Percentiles rank a stretch among this genome's conserved stretches.
phyloP scores from a whole-genome alignment of 805 yeast genomes.

The Lipomyces lipofer region DNA sequence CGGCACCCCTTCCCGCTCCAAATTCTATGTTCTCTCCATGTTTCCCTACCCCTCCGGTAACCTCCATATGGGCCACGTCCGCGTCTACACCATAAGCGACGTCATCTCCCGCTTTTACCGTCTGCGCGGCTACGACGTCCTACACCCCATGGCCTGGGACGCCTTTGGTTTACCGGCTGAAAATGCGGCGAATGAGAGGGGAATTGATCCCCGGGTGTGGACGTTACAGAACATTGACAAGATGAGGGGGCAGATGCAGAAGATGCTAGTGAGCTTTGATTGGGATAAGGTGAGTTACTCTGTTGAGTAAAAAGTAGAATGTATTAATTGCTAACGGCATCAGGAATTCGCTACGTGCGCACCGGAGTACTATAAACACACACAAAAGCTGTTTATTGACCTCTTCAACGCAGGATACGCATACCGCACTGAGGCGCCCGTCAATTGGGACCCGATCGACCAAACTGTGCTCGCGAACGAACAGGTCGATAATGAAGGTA shows the following conservation, averaged over 20 bases:
- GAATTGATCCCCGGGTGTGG: conserved; percentile 79
- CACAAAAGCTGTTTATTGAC: conserved; percentile 80
- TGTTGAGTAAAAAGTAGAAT: too few relatives aligned
- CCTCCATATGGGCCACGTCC: conserved; percentile 88
- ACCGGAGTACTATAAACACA: conserved; percentile 88
- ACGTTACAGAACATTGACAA: conserved; percentile 74
- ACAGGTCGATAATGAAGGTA: conserved; percentile 88
- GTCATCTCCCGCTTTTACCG: conserved; percentile 75
- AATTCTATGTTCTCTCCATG: conserved; percentile 69
- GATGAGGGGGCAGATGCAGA: conserved; percentile 80
- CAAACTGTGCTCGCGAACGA: conserved; percentile 94
- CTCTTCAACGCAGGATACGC: conserved; percentile 77
- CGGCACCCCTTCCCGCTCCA: conserved; percentile 20
- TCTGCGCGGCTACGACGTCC: conserved; percentile 71
- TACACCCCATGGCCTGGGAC: conserved; percentile 99
- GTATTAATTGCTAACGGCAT: background rate
- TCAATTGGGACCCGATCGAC: conserved; percentile 98
- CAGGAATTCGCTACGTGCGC: conserved; percentile 82
- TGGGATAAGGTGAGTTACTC: conserved; percentile 58
- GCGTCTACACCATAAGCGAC: conserved; percentile 92
- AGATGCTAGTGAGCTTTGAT: conserved; percentile 83
- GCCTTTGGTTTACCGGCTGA: conserved; percentile 98
- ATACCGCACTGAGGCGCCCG: conserved; percentile 80
- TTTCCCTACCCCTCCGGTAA: conserved; percentile 96
- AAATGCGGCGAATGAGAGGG: conserved; percentile 91